Evolutionary conservation across 768 basidiomycete species (phyloP).

Genomic region (Tephrocybe sp.): DNA sequence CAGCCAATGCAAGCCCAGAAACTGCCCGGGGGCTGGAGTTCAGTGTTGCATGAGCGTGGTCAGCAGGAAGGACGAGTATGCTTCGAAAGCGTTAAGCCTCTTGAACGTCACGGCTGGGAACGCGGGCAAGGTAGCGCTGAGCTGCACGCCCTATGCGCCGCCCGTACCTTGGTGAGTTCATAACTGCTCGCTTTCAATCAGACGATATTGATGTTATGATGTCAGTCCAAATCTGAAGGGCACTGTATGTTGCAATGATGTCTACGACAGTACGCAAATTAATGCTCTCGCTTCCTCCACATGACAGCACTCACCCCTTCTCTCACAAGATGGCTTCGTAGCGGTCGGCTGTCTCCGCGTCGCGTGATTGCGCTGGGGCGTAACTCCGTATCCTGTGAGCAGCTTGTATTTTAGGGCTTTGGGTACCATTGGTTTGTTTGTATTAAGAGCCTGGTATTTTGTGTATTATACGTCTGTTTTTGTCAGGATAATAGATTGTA

Average conservation of each 20-base stretch:
- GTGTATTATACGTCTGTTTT: too few relatives aligned
- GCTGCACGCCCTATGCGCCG: background rate
- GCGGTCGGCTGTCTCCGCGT: slow-evolving; percentile 7
- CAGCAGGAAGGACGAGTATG: background rate
- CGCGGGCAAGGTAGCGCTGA: background rate
- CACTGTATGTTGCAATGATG: slow-evolving; percentile 7
- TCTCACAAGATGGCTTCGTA: background rate
- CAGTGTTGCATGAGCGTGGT: slow-evolving; percentile 7
- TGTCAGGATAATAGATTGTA: too few relatives aligned
- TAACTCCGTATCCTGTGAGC: too few relatives aligned
- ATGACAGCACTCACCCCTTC: background rate
- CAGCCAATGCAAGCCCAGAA: background rate
- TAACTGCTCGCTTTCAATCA: background rate
- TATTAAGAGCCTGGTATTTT: too few relatives aligned
- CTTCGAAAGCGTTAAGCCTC: background rate
- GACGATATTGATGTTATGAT: background rate
- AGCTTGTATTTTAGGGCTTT: too few relatives aligned
- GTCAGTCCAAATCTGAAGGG: slow-evolving; percentile 2
- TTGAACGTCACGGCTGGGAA: background rate
- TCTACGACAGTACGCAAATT: slow-evolving; percentile 4
- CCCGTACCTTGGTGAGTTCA: slow-evolving; percentile 1
- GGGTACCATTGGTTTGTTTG: too few relatives aligned
- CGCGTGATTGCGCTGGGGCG: background rate
- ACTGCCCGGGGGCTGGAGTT: slow-evolving; percentile 8
- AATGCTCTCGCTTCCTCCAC: background rate